Percentiles rank a stretch among this genome's conserved stretches.
These are phyloP conservation scores for Phaeosphaeriaceae sp. DNA, from an alignment of 2,329 filamentous ascomycete genomes.

Conservation along the genomic window DNA sequence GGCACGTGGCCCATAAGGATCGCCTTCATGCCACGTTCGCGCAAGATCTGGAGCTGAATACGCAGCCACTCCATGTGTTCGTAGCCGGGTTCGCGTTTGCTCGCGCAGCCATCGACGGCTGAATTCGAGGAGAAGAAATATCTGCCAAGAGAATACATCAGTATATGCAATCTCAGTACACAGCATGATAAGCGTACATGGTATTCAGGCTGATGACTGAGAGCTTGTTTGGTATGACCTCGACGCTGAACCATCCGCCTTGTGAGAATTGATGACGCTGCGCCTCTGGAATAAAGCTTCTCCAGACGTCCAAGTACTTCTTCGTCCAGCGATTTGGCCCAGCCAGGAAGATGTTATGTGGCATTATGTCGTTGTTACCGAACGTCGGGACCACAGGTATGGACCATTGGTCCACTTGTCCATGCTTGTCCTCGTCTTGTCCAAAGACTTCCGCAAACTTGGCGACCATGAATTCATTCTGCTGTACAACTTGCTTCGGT, in stretches of 20 bases:
- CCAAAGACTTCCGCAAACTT: constrained; percentile 80
- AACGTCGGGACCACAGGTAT: constrained; percentile 89
- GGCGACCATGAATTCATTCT: constrained; percentile 77
- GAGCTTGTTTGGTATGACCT: constrained; percentile 85
- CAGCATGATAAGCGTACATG: constrained; percentile 55
- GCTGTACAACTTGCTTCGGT: constrained; percentile 74
- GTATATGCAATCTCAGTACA: constrained; percentile 2
- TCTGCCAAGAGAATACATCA: constrained; percentile 24
- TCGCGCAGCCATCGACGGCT: constrained; percentile 87
- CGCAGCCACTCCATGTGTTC: constrained; percentile 97
- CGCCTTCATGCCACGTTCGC: constrained; percentile 86
- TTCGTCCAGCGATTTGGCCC: constrained; percentile 89
- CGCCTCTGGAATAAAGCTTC: constrained; percentile 85
- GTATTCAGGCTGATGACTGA: constrained; percentile 96
- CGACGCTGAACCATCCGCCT: constrained; percentile 93
- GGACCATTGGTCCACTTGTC: constrained; percentile 61
- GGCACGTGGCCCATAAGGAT: constrained; percentile 95
- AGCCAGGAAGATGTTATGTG: constrained; percentile 88
- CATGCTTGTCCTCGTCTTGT: constrained; percentile 51
- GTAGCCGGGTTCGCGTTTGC: constrained; percentile 82
- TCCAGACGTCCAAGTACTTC: constrained; percentile 80
- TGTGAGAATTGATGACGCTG: constrained; percentile 90
- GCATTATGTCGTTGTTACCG: constrained; percentile 97
- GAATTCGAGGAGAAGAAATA: constrained; percentile 95
- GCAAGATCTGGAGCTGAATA: constrained; percentile 83